Percentiles rank a stretch among this genome's conserved stretches.
These are phyloP conservation scores for Pulicaria dysenterica DNA, from an alignment of 129 eudicot species.

Conservation along the genomic window DNA sequence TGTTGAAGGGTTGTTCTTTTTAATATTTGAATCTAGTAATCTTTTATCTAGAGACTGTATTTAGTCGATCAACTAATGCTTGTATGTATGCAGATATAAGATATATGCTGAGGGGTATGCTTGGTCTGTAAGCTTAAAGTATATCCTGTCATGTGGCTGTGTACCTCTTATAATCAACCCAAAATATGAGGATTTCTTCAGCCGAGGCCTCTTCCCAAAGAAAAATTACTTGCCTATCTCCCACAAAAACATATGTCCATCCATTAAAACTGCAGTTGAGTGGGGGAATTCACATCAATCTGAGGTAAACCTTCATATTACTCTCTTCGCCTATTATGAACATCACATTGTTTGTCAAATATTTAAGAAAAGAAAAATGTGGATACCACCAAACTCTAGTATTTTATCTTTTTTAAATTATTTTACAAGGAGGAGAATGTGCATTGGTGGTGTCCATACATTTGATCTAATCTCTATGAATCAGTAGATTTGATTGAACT, in stretches of 20 bases:
- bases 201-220: conserved; percentile 62
- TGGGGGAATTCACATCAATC: conserved; percentile 64
- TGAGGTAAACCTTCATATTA: conserved; percentile 41
- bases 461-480: no score
- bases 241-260: conserved; percentile 48
- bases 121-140: conserved; percentile 92
- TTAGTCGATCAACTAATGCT: neutral
- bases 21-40: neutral
- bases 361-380: neutral
- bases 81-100: conserved; percentile 60
- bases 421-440: neutral
- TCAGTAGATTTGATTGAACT: neutral
- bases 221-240: conserved; percentile 59
- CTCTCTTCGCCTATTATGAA: neutral
- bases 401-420: neutral
- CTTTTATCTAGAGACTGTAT: neutral
- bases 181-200: conserved; percentile 68
- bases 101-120: conserved; percentile 94
- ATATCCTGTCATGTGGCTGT: conserved; percentile 73
- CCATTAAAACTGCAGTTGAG: conserved; percentile 66
- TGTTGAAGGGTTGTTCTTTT: neutral
- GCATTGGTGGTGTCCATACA: neutral
- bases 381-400: neutral
- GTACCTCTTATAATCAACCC: conserved; percentile 67
- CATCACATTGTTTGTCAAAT: neutral